Percentiles rank a stretch among this genome's conserved stretches.
Evolutionary conservation across 345 rosid species (phyloP).

Genomic region (Murraya koenigii): DNA sequence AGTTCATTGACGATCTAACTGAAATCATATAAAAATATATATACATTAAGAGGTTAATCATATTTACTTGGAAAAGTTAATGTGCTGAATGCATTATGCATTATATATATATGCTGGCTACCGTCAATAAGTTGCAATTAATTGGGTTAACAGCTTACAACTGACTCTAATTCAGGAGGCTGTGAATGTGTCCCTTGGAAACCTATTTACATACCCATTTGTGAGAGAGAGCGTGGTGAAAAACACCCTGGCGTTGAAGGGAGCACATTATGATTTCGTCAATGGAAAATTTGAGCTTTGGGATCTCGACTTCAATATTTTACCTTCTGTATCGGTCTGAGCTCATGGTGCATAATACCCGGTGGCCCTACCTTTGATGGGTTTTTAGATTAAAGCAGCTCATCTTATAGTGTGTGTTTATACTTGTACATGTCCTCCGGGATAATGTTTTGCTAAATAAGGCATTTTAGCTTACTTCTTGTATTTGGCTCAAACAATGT

Average conservation of each 20-base stretch:
- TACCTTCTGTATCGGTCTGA: conserved; percentile 35
- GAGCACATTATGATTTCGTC: conserved; percentile 77
- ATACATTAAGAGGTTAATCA: too few relatives aligned
- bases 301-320: conserved; percentile 62
- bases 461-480: neutral
- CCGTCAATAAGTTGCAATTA: too few relatives aligned
- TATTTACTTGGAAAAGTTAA: too few relatives aligned
- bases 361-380: neutral
- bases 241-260: conserved; percentile 49
- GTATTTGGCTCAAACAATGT: neutral
- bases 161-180: conserved; percentile 49
- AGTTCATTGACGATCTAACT: neutral
- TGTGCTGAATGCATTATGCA: too few relatives aligned
- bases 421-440: neutral
- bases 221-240: conserved; percentile 68
- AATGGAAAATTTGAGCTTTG: conserved; percentile 68
- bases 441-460: neutral
- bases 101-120: too few relatives aligned
- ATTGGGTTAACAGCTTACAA: neutral
- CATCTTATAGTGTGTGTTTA: neutral
- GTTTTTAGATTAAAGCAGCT: too few relatives aligned
- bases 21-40: too few relatives aligned
- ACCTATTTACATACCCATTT: conserved; percentile 70
- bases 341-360: neutral
- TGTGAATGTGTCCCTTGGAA: conserved; percentile 73